Conservation (phyloP, 768 basidiomycete genomes). For the Amanita muscaria region DNA sequence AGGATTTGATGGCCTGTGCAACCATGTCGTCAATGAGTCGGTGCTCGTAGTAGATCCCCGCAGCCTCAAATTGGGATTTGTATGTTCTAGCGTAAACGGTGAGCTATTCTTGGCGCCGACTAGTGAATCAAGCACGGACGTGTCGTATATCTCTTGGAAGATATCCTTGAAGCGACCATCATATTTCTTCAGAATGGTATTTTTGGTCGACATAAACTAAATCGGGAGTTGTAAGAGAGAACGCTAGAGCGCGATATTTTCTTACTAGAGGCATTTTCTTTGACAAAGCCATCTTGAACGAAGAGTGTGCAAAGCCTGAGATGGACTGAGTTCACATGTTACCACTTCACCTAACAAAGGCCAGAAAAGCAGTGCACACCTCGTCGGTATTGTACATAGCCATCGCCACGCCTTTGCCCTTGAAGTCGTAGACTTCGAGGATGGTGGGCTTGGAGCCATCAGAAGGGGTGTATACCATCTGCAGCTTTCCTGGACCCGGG, state of each 20-base stretch:
- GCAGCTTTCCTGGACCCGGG: conserved; percentile 88
- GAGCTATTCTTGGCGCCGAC: not conserved
- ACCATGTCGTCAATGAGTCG: conserved; percentile 98
- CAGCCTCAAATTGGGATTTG: conserved; percentile 58
- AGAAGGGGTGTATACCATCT: conserved; percentile 81
- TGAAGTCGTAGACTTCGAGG: conserved; percentile 90
- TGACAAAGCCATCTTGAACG: conserved; percentile 89
- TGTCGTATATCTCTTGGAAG: conserved; percentile 93
- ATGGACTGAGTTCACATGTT: conserved; percentile 52
- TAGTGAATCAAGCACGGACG: conserved; percentile 24
- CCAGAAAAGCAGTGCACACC: conserved; percentile 25
- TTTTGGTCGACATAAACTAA: conserved; percentile 96
- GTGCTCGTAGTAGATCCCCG: conserved; percentile 88
- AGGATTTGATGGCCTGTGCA: conserved; percentile 93
- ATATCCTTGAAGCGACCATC: conserved; percentile 99
- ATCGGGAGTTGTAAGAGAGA: no score
- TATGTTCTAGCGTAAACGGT: conserved; percentile 42
- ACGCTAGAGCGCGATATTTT: no score
- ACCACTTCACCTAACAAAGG: not conserved
- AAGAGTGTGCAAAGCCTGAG: conserved; percentile 90
- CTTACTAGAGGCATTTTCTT: conserved; percentile 69
- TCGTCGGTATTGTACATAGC: conserved; percentile 99
- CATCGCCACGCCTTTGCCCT: conserved; percentile 87
- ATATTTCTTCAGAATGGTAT: conserved; percentile 95
- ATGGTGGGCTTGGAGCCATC: conserved; percentile 60